phyloP scores from a whole-genome alignment of 768 basidiomycete species.

The Baorangia bicolor region DNA sequence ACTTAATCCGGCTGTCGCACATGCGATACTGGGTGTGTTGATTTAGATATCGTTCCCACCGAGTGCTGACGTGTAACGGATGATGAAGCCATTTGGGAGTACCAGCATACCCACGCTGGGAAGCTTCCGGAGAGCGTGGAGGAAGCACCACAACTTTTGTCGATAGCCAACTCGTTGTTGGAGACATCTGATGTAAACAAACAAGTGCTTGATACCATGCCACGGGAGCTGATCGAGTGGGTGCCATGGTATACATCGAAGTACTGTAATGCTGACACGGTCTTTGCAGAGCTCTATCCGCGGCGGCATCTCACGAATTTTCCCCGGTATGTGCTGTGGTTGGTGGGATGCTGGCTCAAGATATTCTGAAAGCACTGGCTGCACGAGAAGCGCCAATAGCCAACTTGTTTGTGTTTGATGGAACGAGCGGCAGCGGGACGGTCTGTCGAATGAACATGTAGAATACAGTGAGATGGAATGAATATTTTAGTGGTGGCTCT shows the following conservation, averaged over 20 bases:
- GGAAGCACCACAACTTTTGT: conserved; percentile 55
- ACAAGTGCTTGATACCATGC: conserved; percentile 57
- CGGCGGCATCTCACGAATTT: conserved; percentile 80
- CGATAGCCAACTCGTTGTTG: conserved; percentile 63
- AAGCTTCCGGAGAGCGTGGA: conserved; percentile 52
- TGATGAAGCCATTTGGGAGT: conserved; percentile 77
- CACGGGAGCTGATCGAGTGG: conserved; percentile 63
- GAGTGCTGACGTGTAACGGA: conserved; percentile 13
- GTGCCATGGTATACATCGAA: neutral
- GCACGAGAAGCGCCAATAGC: conserved; percentile 91
- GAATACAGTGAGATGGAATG: neutral
- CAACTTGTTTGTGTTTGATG: conserved; percentile 90
- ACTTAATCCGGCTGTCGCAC: conserved; percentile 72
- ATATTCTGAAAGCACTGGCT: conserved; percentile 87
- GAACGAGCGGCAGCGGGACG: conserved; percentile 71
- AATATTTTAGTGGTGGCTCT: neutral
- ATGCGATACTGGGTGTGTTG: conserved; percentile 66
- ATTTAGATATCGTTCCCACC: neutral
- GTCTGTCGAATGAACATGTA: conserved; percentile 56
- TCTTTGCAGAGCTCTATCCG: conserved; percentile 57
- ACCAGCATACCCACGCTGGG: conserved; percentile 57
- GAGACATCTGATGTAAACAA: conserved; percentile 66
- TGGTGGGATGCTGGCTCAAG: conserved; percentile 93
- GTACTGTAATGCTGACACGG: conserved; percentile 7
- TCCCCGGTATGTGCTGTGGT: conserved; percentile 93